Evolutionary conservation across 129 eudicot species (phyloP).

Genomic region (Helichrysum umbraculigerum): DNA sequence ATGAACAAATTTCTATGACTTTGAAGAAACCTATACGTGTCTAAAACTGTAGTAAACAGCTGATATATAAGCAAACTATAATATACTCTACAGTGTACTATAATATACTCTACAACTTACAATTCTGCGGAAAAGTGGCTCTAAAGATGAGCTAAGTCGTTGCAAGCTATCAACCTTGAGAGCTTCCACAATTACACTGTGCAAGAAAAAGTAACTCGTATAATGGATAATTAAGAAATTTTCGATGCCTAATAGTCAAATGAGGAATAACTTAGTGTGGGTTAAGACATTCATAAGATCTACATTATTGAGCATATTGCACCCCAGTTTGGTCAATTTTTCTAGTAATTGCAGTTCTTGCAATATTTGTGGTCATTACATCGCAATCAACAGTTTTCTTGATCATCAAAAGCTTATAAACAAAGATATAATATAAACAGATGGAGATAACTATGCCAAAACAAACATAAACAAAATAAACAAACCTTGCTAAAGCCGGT

Average conservation of each 20-base stretch:
- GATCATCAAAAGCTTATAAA: not conserved
- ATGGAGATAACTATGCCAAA: not conserved
- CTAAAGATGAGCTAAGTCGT: conserved; percentile 1
- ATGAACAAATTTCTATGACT: not conserved
- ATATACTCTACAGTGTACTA: not conserved
- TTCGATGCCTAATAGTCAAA: not conserved
- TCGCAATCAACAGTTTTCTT: not conserved
- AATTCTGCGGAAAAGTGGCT: conserved; percentile 11
- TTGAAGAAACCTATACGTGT: not conserved
- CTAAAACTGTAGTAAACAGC: not conserved
- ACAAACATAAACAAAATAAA: not conserved
- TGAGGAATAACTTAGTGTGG: not conserved
- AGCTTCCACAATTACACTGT: conserved; percentile 12
- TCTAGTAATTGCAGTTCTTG: not conserved
- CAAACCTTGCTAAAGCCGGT: conserved; percentile 64
- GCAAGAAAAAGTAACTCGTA: not conserved
- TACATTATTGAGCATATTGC: not conserved
- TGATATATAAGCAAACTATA: not conserved
- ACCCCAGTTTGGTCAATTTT: conserved; percentile 1
- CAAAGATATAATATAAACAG: not conserved
- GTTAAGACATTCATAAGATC: conserved; percentile 17
- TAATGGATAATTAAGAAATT: not conserved
- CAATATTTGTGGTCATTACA: not conserved
- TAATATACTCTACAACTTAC: not conserved
- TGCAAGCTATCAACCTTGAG: conserved; percentile 14